phyloP scores from a whole-genome alignment of 2,329 filamentous ascomycete species.

The Apiospora kogelbergensis region DNA sequence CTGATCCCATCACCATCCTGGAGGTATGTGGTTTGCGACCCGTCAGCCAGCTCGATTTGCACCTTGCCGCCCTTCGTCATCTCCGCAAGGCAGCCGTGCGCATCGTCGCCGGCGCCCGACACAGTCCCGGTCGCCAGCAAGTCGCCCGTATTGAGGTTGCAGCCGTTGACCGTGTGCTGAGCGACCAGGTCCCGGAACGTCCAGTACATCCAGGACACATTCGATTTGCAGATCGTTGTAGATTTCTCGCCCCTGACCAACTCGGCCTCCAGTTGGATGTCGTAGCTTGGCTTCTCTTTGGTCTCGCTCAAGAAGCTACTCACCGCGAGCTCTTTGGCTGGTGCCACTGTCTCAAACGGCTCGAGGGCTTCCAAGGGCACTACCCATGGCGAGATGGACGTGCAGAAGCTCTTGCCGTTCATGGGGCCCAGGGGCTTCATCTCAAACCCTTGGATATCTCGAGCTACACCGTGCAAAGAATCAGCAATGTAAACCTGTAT shows the following conservation, averaged over 20 bases:
- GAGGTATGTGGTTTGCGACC: constrained; percentile 34
- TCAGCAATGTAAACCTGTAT: neutral
- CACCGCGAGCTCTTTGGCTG: constrained; percentile 22
- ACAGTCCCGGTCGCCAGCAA: constrained; percentile 43
- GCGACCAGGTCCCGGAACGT: constrained; percentile 37
- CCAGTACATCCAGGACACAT: constrained; percentile 38
- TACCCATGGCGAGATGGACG: constrained; percentile 61
- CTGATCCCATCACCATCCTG: constrained; percentile 41
- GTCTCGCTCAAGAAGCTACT: constrained; percentile 35
- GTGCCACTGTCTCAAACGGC: constrained; percentile 50
- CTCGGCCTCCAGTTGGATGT: constrained; percentile 25
- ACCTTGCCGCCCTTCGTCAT: constrained; percentile 35
- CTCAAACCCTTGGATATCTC: constrained; percentile 63
- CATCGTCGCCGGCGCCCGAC: constrained; percentile 32
- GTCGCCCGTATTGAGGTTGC: constrained; percentile 39
- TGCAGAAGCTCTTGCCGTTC: constrained; percentile 61
- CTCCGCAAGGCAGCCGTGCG: constrained; percentile 42
- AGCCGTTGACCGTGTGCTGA: constrained; percentile 37
- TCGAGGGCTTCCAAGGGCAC: constrained; percentile 60
- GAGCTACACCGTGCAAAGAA: constrained; percentile 33
- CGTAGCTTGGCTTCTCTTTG: constrained; percentile 34
- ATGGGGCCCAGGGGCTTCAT: constrained; percentile 62
- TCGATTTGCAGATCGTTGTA: constrained; percentile 29
- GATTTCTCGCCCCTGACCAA: constrained; percentile 16
- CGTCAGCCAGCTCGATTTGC: constrained; percentile 27